A percentile compares a stretch with the other conserved stretches of the same genome.
These are phyloP conservation scores for Ceratocystiopsis brevicomis DNA, from an alignment of 2,329 filamentous ascomycete genomes.

Conservation along the genomic window DNA sequence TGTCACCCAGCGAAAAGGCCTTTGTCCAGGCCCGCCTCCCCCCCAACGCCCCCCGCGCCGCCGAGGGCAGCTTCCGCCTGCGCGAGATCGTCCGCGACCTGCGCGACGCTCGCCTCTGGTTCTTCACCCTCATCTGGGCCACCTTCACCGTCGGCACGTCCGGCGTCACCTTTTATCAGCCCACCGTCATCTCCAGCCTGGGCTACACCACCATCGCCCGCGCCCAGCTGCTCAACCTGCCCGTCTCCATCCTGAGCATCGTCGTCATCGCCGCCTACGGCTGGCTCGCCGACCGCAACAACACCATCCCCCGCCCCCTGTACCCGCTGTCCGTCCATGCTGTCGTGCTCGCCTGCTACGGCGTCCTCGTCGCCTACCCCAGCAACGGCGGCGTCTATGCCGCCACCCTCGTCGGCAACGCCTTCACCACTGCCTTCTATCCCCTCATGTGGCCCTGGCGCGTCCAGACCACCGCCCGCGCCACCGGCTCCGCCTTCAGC, in stretches of 20 bases:
- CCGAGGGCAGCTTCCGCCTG: slow-evolving; percentile 22
- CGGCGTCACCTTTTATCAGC: slow-evolving; percentile 24
- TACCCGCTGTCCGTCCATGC: slow-evolving; percentile 3
- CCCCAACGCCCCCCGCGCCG: slow-evolving; percentile 22
- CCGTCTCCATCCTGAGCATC: slow-evolving; percentile 4
- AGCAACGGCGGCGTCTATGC: slow-evolving; percentile 15
- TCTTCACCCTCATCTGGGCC: slow-evolving; percentile 27
- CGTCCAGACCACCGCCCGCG: slow-evolving; percentile 4
- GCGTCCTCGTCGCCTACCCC: slow-evolving; percentile 6
- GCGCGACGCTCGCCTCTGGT: slow-evolving; percentile 24
- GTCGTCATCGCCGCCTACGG: slow-evolving; percentile 4
- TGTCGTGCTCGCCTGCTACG: slow-evolving; percentile 6
- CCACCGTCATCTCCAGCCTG: slow-evolving; percentile 21
- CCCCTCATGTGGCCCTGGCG: slow-evolving; percentile 10
- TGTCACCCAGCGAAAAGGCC: slow-evolving; percentile 25
- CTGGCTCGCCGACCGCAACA: slow-evolving; percentile 6
- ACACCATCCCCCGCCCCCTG: slow-evolving; percentile 4
- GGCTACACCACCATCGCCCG: slow-evolving; percentile 21
- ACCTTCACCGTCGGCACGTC: slow-evolving; percentile 26
- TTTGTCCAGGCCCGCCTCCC: slow-evolving; percentile 29
- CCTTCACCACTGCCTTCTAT: slow-evolving; percentile 19
- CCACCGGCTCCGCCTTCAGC: slow-evolving; percentile 7
- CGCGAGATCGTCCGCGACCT: slow-evolving; percentile 20
- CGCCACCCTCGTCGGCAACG: slow-evolving; percentile 26
- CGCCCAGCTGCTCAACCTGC: slow-evolving; percentile 26